A percentile compares a stretch with the other conserved stretches of the same genome.
Conservation (phyloP, 2,329 filamentous ascomycete genomes). For the Ascochyta koolunga region DNA sequence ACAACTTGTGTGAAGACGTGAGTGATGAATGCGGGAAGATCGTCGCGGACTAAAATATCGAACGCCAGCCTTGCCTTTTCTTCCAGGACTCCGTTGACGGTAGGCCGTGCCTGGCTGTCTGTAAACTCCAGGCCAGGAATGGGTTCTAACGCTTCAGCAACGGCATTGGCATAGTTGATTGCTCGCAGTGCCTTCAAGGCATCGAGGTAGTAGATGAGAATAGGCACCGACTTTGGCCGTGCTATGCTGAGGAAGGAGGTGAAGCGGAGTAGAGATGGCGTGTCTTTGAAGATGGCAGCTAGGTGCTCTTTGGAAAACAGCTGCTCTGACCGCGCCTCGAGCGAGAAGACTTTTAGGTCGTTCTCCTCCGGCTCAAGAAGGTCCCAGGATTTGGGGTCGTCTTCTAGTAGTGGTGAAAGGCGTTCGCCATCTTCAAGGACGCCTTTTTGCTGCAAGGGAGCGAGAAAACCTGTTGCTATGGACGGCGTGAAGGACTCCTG, state of each 20-base stretch:
- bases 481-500: constrained; percentile 44
- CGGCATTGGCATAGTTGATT: constrained; percentile 72
- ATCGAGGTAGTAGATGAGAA: constrained; percentile 75
- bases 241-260: constrained; percentile 68
- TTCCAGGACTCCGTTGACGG: constrained; percentile 64
- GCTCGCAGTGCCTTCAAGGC: constrained; percentile 73
- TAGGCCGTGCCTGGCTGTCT: constrained; percentile 56
- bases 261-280: constrained; percentile 68
- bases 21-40: constrained; percentile 74
- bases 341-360: constrained; percentile 52
- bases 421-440: constrained; percentile 50
- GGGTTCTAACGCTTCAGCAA: constrained; percentile 65
- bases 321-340: constrained; percentile 69
- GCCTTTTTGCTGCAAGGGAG: constrained; percentile 54
- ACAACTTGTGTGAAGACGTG: constrained; percentile 72
- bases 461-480: constrained; percentile 40
- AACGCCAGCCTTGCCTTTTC: constrained; percentile 70
- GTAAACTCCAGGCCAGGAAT: constrained; percentile 65
- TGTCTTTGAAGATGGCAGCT: constrained; percentile 67
- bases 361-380: constrained; percentile 52
- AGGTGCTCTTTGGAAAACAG: constrained; percentile 72
- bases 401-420: constrained; percentile 57
- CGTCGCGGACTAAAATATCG: constrained; percentile 67
- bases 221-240: constrained; percentile 66
- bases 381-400: constrained; percentile 62